A percentile compares a stretch with the other conserved stretches of the same genome.
These are phyloP conservation scores for Podaxis sp. DNA, from an alignment of 768 basidiomycete genomes.

Conservation along the genomic window DNA sequence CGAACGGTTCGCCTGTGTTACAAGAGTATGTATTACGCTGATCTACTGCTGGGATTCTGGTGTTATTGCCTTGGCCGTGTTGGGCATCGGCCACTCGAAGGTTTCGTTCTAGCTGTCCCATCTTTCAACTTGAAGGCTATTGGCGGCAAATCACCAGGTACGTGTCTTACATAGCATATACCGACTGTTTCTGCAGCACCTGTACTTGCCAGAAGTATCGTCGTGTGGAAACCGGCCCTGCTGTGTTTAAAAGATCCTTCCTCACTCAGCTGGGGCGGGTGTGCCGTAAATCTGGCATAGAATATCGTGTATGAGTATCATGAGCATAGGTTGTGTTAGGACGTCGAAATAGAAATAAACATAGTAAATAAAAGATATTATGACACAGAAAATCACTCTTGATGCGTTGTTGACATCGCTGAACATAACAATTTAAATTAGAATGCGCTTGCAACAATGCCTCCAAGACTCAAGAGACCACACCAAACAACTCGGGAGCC, in stretches of 20 bases:
- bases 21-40: slow-evolving; percentile 77
- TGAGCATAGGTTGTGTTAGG: no score
- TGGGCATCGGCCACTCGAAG: slow-evolving; percentile 95
- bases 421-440: no score
- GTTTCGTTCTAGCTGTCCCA: slow-evolving; percentile 95
- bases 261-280: slow-evolving; percentile 52
- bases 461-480: no score
- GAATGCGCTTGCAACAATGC: no score
- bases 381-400: no score
- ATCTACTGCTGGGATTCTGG: neutral
- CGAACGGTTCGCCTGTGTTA: slow-evolving; percentile 76
- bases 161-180: slow-evolving; percentile 15
- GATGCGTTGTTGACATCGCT: no score
- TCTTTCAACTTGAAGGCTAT: slow-evolving; percentile 99
- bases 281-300: slow-evolving; percentile 19
- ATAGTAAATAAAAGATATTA: no score
- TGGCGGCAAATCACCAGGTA: slow-evolving; percentile 87
- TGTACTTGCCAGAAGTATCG: slow-evolving; percentile 90
- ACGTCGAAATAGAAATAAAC: no score
- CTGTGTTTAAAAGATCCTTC: slow-evolving; percentile 71
- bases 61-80: slow-evolving; percentile 55
- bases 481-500: no score
- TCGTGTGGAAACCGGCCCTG: slow-evolving; percentile 99
- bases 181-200: slow-evolving; percentile 48
- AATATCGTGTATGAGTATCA: no score